A percentile compares a stretch with the other conserved stretches of the same genome.
Evolutionary conservation across 306 rosid species (phyloP).

Genomic region (Leucaena leucocephala): DNA sequence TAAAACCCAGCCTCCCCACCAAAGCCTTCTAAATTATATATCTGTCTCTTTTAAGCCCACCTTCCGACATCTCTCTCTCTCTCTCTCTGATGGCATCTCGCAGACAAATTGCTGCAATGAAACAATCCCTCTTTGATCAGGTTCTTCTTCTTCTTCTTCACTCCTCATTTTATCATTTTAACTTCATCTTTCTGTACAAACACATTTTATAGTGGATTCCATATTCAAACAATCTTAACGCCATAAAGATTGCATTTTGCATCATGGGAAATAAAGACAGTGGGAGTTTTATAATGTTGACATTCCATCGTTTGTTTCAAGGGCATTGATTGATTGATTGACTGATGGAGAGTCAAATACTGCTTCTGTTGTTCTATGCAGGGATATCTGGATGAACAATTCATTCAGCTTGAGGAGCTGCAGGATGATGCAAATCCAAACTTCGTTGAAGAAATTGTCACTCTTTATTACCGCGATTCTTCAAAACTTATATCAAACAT

Average conservation of each 20-base stretch:
- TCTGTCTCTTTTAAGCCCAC: slow-evolving; percentile 9
- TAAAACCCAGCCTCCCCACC: slow-evolving; percentile 42
- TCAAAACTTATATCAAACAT: slow-evolving; percentile 65
- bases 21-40: neutral
- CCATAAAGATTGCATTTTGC: neutral
- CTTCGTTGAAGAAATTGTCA: slow-evolving; percentile 88
- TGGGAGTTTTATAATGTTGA: neutral
- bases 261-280: slow-evolving; percentile 20
- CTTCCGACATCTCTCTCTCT: neutral
- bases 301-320: no score
- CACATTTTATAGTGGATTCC: neutral
- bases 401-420: slow-evolving; percentile 81
- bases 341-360: neutral
- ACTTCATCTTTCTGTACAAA: neutral
- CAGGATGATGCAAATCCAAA: slow-evolving; percentile 90
- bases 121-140: slow-evolving; percentile 86
- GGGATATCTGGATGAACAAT: slow-evolving; percentile 88
- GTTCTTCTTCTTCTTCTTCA: slow-evolving; percentile 40
- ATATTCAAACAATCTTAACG: neutral
- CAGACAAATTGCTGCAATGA: slow-evolving; percentile 60
- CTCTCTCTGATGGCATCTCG: slow-evolving; percentile 21
- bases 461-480: slow-evolving; percentile 77
- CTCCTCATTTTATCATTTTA: neutral
- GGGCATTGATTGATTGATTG: neutral
- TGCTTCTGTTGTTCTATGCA: slow-evolving; percentile 28